Conservation (phyloP, 257 asterid species). For the Ilex asprella region DNA sequence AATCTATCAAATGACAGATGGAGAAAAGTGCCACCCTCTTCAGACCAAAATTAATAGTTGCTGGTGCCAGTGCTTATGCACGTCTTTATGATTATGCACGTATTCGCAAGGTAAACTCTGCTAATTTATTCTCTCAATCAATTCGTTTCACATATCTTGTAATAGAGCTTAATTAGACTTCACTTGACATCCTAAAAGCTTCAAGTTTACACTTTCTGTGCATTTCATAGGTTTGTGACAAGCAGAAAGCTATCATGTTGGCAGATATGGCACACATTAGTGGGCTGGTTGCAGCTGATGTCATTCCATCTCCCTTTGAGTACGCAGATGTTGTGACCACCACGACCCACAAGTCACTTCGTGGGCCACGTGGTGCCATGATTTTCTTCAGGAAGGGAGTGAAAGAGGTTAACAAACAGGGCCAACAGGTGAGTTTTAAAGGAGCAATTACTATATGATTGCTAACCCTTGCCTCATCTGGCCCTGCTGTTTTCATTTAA, state of each 20-base stretch:
- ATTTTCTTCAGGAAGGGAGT: background rate
- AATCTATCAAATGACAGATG: background rate
- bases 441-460: background rate
- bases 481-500: no score
- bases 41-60: background rate
- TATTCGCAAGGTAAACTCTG: background rate
- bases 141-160: background rate
- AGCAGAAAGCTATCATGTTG: background rate
- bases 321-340: background rate
- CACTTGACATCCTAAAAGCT: background rate
- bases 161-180: background rate
- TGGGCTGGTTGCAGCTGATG: background rate
- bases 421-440: background rate
- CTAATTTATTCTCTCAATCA: background rate
- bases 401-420: slow-evolving; percentile 1
- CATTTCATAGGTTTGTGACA: background rate
- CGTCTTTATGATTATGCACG: background rate
- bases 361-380: background rate
- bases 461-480: background rate
- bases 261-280: background rate
- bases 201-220: background rate
- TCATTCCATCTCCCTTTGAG: background rate
- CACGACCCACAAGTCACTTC: background rate
- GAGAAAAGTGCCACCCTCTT: background rate
- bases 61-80: background rate